Conservation (phyloP, 2,329 filamentous ascomycete genomes). For the Sporothrix variecibatus region DNA sequence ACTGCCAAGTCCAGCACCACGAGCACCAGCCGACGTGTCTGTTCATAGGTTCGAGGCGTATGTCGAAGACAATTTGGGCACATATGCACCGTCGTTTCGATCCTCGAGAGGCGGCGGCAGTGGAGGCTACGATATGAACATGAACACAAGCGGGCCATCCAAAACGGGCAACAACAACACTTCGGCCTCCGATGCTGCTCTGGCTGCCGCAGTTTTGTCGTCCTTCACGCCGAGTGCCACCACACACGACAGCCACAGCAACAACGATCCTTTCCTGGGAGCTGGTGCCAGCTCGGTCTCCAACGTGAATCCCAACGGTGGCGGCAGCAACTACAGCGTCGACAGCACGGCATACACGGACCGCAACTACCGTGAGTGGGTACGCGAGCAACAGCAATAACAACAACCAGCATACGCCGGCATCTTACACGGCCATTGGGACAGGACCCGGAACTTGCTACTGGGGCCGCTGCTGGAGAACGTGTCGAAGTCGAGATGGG, state of each 20-base stretch:
- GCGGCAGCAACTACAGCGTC: not conserved
- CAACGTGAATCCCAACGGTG: not conserved
- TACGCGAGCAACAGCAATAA: not conserved
- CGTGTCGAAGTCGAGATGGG: constrained; percentile 27
- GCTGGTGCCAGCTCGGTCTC: not conserved
- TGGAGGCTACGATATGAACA: not conserved
- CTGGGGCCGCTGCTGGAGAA: not conserved
- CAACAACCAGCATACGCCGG: not conserved
- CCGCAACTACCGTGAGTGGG: not conserved
- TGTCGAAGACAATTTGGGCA: constrained; percentile 27
- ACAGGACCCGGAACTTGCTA: not conserved
- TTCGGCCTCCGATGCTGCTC: not conserved
- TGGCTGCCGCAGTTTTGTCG: constrained; percentile 7
- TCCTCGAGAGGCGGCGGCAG: not conserved
- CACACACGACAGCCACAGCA: constrained; percentile 19
- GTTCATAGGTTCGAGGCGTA: constrained; percentile 29
- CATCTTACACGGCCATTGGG: not conserved
- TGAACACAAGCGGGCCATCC: not conserved
- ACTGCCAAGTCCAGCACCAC: constrained; percentile 13
- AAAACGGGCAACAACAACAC: not conserved
- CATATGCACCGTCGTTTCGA: constrained; percentile 27
- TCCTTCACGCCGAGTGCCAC: constrained; percentile 18
- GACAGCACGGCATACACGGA: not conserved
- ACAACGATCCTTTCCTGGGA: not conserved
- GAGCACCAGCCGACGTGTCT: not conserved